Evolutionary conservation across 176 grass and related monocot genomes (phyloP).

Genomic region (Guadua angustifolia): DNA sequence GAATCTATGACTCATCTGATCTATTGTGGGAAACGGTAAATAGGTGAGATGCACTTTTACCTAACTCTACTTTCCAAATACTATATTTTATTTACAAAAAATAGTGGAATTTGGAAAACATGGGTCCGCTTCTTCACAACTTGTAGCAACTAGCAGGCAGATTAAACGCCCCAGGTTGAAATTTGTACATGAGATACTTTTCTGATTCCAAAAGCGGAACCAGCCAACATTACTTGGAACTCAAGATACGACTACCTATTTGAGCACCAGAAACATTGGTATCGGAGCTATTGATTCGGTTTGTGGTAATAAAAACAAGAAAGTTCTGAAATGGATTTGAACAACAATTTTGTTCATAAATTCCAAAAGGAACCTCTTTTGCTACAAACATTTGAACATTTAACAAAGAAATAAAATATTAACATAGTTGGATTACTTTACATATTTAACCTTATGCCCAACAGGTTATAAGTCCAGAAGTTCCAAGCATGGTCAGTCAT

Average conservation of each 20-base stretch:
- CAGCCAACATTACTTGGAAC: neutral
- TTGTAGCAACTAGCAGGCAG: neutral
- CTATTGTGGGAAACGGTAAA: neutral
- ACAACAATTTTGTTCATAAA: neutral
- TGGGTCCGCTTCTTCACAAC: neutral
- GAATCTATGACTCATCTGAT: neutral
- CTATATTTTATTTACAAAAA: neutral
- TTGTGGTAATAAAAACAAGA: conserved; percentile 17
- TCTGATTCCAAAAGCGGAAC: neutral
- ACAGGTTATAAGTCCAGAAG: neutral
- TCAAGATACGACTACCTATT: conserved; percentile 16
- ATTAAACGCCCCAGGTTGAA: neutral
- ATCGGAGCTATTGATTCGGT: neutral
- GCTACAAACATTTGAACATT: neutral
- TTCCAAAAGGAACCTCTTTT: neutral
- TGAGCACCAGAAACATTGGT: neutral
- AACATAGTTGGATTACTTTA: neutral
- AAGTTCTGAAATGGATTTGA: neutral
- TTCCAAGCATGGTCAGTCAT: conserved; percentile 16
- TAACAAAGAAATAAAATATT: neutral
- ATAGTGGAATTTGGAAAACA: neutral
- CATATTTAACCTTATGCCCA: neutral
- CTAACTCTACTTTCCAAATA: neutral
- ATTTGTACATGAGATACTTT: neutral
- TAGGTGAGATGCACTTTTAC: neutral